Conservation (phyloP, 1,284 basidiomycete genomes). For the Sanghuangporus baumii region DNA sequence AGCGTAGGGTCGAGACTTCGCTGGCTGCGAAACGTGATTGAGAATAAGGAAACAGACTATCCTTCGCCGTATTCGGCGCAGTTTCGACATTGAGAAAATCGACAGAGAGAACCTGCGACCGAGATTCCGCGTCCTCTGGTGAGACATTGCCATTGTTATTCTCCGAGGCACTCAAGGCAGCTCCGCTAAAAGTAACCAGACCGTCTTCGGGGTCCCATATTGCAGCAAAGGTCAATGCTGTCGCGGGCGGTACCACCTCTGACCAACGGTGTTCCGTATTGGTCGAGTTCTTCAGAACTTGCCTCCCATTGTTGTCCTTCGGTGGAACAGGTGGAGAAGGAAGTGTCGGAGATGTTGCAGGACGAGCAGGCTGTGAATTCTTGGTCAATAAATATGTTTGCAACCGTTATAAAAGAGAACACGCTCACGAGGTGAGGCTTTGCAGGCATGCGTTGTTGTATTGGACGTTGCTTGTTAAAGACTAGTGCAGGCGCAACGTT, state of each 20-base stretch:
- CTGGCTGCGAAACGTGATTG: conserved; percentile 10
- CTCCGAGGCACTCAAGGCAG: conserved; percentile 29
- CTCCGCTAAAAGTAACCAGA: conserved; percentile 49
- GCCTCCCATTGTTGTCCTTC: background rate
- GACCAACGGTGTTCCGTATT: conserved; percentile 41
- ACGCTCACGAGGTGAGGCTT: background rate
- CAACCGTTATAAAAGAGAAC: background rate
- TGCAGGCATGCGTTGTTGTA: background rate
- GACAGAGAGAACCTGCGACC: conserved; percentile 15
- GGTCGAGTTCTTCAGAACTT: background rate
- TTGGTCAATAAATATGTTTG: background rate
- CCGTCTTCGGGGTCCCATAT: conserved; percentile 53
- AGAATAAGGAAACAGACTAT: conserved; percentile 12
- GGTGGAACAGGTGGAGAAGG: background rate
- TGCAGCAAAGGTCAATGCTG: conserved; percentile 51
- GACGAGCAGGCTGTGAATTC: background rate
- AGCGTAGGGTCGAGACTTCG: conserved; percentile 1
- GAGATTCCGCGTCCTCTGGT: conserved; percentile 11
- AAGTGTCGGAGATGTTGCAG: background rate
- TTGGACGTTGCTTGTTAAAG: background rate
- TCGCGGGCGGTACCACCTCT: conserved; percentile 47
- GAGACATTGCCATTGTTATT: background rate
- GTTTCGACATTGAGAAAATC: conserved; percentile 5
- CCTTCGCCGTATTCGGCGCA: conserved; percentile 12
- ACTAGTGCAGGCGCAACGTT: background rate